Base-by-base conservation (phyloP, 2,329 filamentous ascomycete genomes). In the Phialophora verrucosa region DNA sequence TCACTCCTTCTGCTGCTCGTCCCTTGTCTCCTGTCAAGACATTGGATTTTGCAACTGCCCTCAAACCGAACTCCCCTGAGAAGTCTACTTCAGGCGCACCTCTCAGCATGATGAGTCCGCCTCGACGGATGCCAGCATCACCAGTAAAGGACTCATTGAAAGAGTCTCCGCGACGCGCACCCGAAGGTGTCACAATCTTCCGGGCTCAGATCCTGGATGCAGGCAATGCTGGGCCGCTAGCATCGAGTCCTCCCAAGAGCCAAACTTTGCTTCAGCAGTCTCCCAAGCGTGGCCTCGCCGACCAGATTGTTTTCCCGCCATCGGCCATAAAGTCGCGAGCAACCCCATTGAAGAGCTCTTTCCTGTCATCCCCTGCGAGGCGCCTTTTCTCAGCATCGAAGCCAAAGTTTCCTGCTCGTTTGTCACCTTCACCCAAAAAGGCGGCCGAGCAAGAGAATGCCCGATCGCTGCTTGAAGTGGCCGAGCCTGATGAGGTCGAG, bases 281-380 rank as follows among this genome's bases (percentile, higher is more conserved):
- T 17, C 79, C 82, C 6, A 80, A 76, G 67, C 82, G 81, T 58
- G 76, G 74, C 0, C 71, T 78, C 8, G 66, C 79, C 20, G 76
- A 75, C 20, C 73, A 76, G 7, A 76, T 77, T 14, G 62, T 71
- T 3, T 78, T 80, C 56, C 70, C 73, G 10, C 75, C 78, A 53
- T 76, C 76, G 4, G 73, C 76, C 1, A 66, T 74, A 4, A 77
- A 78, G 62, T 68, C 75, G 20, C 73, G 73, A 2, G 73, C 76
- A 1, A 75, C 78, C 1, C 77, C 77, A 2, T 74, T 78, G 11
- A 79, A 78, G 55, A 71, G 71, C 11, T 79, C 78, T 11, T 69
- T 81, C 6, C 73, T 83, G 17, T 76, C 79, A 67, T 81, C 79
- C 57, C 81, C 81, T 7, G 80, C 81, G 1, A 80, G 80, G 66